Percentiles rank a stretch among this genome's conserved stretches.
phyloP scores from a whole-genome alignment of 2,329 filamentous ascomycete genomes.

The Coniochaeta ligniaria region DNA sequence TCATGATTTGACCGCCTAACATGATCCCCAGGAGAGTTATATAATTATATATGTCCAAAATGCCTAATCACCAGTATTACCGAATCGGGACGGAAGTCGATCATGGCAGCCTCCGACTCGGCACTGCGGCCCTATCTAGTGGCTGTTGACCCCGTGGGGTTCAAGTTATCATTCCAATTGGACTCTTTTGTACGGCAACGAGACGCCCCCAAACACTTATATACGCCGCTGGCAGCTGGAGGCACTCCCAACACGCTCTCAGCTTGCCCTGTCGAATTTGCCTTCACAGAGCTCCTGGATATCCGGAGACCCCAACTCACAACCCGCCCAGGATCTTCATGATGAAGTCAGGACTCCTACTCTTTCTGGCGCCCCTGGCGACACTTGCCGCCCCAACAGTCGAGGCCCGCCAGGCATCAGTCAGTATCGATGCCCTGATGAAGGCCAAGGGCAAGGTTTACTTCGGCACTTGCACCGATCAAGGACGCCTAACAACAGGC shows the following conservation, averaged over 20 bases:
- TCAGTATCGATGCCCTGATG: constrained; percentile 48
- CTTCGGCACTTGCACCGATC: constrained; percentile 52
- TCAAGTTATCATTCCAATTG: not conserved
- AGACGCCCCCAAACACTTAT: not conserved
- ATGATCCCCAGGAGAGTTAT: not conserved
- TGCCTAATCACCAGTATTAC: not conserved
- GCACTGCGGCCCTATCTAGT: not conserved
- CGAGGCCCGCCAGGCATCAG: constrained; percentile 28
- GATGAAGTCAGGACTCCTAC: constrained; percentile 25
- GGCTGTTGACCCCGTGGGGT: not conserved
- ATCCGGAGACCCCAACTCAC: not conserved
- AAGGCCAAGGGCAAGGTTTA: constrained; percentile 60
- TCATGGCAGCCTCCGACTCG: constrained; percentile 1
- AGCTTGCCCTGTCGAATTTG: not conserved
- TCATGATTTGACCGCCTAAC: not conserved
- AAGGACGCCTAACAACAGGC: constrained; percentile 38
- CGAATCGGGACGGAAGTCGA: not conserved
- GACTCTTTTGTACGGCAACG: not conserved
- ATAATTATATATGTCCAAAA: not conserved
- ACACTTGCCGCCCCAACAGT: constrained; percentile 21
- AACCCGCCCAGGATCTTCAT: not conserved
- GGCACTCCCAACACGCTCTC: not conserved
- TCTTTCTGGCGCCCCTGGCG: constrained; percentile 28
- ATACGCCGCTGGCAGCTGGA: not conserved
- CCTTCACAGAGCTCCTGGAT: not conserved